Conservation (phyloP, 805 yeast species). For the Saturnispora diversa region DNA sequence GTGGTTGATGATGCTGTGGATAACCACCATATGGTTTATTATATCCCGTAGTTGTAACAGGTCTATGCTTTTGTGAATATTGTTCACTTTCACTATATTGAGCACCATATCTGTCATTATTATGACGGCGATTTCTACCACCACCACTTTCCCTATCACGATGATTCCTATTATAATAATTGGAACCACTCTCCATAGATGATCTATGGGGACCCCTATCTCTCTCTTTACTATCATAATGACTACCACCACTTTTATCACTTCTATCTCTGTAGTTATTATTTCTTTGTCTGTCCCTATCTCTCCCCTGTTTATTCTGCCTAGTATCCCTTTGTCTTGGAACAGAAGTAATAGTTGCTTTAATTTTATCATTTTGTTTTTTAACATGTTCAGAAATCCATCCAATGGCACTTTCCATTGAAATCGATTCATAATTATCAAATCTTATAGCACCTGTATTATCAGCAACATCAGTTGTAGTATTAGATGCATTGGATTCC, state of each 20-base stretch:
- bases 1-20: conserved; percentile 5
- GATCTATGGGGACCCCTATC: conserved; percentile 10
- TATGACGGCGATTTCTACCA: conserved; percentile 18
- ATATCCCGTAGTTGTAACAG: not conserved
- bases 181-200: conserved; percentile 1
- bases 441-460: conserved; percentile 60
- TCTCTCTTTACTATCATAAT: conserved; percentile 13
- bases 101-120: conserved; percentile 9
- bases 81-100: conserved; percentile 8
- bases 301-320: conserved; percentile 7
- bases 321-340: conserved; percentile 12
- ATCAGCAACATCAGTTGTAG: not conserved
- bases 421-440: conserved; percentile 74
- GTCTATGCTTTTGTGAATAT: conserved; percentile 9
- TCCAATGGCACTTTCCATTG: conserved; percentile 56
- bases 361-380: conserved; percentile 30
- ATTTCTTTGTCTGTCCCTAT: conserved; percentile 6
- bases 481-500: conserved; percentile 35
- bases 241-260: conserved; percentile 9
- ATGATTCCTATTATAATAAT: conserved; percentile 13
- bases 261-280: conserved; percentile 9
- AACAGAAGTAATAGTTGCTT: not conserved
- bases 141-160: conserved; percentile 8
- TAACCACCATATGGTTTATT: not conserved
- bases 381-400: conserved; percentile 38